These are phyloP conservation scores for Schizochytrium sp. DNA, from an alignment of 108 stramenopile species.

Conservation along the genomic window DNA sequence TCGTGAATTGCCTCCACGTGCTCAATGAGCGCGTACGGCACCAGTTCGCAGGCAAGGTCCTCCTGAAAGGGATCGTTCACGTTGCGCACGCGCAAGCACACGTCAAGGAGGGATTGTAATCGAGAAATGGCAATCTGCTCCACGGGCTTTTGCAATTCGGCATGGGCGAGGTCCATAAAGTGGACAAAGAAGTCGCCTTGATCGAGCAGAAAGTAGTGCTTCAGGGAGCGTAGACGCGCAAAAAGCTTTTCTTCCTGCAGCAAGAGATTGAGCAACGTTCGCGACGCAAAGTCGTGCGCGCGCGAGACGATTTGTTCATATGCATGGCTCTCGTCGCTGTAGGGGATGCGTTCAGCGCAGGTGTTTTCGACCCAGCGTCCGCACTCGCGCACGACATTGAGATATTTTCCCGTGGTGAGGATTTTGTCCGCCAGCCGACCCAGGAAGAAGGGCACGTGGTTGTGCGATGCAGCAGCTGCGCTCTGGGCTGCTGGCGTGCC, in stretches of 20 bases:
- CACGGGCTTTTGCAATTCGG: slow-evolving; percentile 59
- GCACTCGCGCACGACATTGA: neutral
- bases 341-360: neutral
- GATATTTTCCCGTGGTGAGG: neutral
- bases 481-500: neutral
- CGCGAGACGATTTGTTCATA: neutral
- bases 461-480: neutral
- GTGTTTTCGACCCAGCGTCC: neutral
- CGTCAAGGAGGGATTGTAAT: slow-evolving; percentile 67
- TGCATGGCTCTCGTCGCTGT: neutral
- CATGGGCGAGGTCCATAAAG: slow-evolving; percentile 83
- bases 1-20: slow-evolving; percentile 51
- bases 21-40: slow-evolving; percentile 33
- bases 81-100: slow-evolving; percentile 36
- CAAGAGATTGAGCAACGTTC: neutral
- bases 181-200: slow-evolving; percentile 93
- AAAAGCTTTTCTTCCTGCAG: slow-evolving; percentile 23
- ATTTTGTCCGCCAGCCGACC: neutral
- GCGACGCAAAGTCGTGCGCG: neutral
- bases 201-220: slow-evolving; percentile 88
- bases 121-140: slow-evolving; percentile 57
- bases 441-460: slow-evolving; percentile 15
- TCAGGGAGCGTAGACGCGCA: slow-evolving; percentile 67
- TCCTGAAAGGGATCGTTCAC: neutral
- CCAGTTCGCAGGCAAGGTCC: neutral